A percentile compares a stretch with the other conserved stretches of the same genome.
Evolutionary conservation across 352 stramenopile genomes (phyloP).

Genomic region (Peronospora farinosa): DNA sequence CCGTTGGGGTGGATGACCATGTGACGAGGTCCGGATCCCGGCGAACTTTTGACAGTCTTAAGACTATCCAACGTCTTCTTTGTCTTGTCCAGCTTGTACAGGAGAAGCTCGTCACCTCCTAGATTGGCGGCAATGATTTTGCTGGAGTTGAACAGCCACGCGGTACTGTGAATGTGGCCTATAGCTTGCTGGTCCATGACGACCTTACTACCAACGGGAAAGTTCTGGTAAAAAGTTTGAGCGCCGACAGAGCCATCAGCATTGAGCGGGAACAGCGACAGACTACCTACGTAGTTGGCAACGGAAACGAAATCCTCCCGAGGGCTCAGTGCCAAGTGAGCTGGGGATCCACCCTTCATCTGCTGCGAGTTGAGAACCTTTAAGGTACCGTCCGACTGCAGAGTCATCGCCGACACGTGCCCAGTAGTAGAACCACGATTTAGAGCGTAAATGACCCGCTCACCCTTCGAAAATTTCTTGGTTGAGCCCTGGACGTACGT

Average conservation of each 20-base stretch:
- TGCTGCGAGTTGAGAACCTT: conserved; percentile 38
- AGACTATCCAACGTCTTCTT: conserved; percentile 28
- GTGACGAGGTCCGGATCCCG: conserved; percentile 45
- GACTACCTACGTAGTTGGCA: conserved; percentile 50
- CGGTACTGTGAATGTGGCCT: conserved; percentile 51
- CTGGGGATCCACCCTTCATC: conserved; percentile 29
- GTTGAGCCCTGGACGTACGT: conserved; percentile 35
- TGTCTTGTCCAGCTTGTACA: conserved; percentile 34
- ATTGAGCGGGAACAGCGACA: conserved; percentile 41
- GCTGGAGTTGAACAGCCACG: conserved; percentile 35
- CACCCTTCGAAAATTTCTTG: conserved; percentile 12
- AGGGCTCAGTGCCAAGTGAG: conserved; percentile 40
- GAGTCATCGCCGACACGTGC: conserved; percentile 34
- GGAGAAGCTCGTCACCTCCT: conserved; percentile 44
- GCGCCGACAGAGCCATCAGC: conserved; percentile 28
- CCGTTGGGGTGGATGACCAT: conserved; percentile 36
- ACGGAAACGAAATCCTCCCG: conserved; percentile 41
- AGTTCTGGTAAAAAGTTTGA: conserved; percentile 32
- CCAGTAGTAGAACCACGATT: conserved; percentile 28
- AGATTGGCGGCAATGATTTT: conserved; percentile 38
- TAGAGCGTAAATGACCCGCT: conserved; percentile 33
- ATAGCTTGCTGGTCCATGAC: conserved; percentile 30
- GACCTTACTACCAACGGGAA: conserved; percentile 29
- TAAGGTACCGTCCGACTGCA: conserved; percentile 19
- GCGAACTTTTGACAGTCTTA: conserved; percentile 9